Base-by-base conservation (phyloP, 257 asterid genomes). In the Nicotiana tomentosiformis region DNA sequence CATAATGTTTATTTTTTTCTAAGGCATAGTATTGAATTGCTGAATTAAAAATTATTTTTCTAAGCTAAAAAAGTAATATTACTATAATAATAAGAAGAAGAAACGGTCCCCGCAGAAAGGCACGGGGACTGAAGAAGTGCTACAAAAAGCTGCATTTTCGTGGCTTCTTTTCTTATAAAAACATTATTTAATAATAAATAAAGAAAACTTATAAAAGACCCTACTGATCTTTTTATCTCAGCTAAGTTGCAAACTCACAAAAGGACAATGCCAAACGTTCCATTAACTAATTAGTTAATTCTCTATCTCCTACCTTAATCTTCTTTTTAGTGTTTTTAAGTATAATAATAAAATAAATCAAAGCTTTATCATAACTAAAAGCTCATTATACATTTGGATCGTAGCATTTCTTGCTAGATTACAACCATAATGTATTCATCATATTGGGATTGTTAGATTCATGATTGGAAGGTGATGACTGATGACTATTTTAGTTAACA, bases 111-210 rank as follows among this genome's bases (percentile, higher is more conserved):
- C 90, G 17, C 84, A 83, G 57, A 85, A 82, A 83, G 91, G 90
- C 90, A 88, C 86, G 95, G 84, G 88, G 85, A 83, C 57, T 62
- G 86, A 83, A 82, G 78, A 89, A 90, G 95, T 90, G 96, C 89
- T 92, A 85, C 53, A 78, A 82, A 92, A 93, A 89, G 95, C 89
- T 86, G 91, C 83, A 80, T 17, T 87, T 90, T 88, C 68, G 82
- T 81, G 91, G 64, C 87, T 89, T 87, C 85, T 87, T 91, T 88
- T 80, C 81, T 79, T 77, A 82, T 69, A 33, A 80, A 82, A 82
- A 60, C 61, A 83, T 83, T 86, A 83, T 81, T 56, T 35, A 43
- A 60, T 3, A 9, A 60, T 4, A 14, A 32, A 12, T 12, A 32
- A 14, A 1, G 4, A 9, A 0, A 74, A 39, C 85, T 78, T 37